Percentiles rank a stretch among this genome's conserved stretches.
Evolutionary conservation across 768 basidiomycete genomes (phyloP).

Genomic region (Mycena polygramma): DNA sequence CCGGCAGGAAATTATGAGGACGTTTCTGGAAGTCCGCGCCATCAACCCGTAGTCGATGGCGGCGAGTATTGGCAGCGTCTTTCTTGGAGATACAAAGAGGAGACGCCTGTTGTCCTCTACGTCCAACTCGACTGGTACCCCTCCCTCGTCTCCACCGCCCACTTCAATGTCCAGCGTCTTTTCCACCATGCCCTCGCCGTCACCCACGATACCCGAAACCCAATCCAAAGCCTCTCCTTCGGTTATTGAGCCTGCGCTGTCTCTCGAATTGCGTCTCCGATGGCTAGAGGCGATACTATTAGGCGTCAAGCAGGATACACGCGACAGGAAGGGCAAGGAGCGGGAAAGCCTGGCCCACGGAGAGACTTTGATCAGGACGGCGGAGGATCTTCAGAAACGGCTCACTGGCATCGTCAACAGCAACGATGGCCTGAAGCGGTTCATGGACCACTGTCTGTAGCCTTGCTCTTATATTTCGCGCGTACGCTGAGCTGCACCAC

Average conservation of each 20-base stretch:
- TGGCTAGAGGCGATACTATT: constrained; percentile 86
- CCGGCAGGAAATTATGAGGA: background rate
- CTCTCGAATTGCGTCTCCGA: constrained; percentile 80
- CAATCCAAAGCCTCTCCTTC: constrained; percentile 33
- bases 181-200: constrained; percentile 43
- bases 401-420: constrained; percentile 70
- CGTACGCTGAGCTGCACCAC: constrained; percentile 18
- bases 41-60: constrained; percentile 51
- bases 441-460: constrained; percentile 79
- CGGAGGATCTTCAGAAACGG: constrained; percentile 70
- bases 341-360: constrained; percentile 61
- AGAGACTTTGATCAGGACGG: constrained; percentile 69
- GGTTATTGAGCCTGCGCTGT: constrained; percentile 73
- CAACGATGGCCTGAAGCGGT: constrained; percentile 80
- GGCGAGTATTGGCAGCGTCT: constrained; percentile 76
- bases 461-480: constrained; percentile 11
- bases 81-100: constrained; percentile 83
- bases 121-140: constrained; percentile 53
- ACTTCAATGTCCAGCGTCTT: constrained; percentile 53
- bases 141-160: constrained; percentile 58
- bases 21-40: background rate
- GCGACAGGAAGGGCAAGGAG: constrained; percentile 53
- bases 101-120: constrained; percentile 72
- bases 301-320: constrained; percentile 67
- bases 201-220: constrained; percentile 39